Base-by-base conservation (phyloP, 139 green algal genomes). In the Closterium sp. region DNA sequence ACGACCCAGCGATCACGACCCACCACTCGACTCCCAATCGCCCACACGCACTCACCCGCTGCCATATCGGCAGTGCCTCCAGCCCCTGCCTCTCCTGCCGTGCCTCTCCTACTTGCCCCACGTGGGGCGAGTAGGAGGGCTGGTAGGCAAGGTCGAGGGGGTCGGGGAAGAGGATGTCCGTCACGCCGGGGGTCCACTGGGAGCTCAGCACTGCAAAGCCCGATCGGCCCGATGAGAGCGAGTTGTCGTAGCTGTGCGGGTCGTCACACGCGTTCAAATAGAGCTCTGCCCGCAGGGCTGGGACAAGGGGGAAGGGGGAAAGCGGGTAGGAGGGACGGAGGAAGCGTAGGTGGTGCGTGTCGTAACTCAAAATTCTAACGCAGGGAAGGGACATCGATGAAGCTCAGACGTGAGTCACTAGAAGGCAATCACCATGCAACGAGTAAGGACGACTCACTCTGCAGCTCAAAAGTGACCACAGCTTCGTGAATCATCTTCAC, bases 221-320 rank as follows among this genome's bases (percentile, higher is more conserved):
- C 11, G 90, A 45, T 4, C 90, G 90, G 11, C 31, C 70, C 6
- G 90, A 73, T 11, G 70, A 31, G 27, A 90, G 85, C 1, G 90
- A 45, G 10, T 50, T 89, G 90, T 89, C 84, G 28, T 86, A 92
- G 24, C 90, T 90, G 90, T 90, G 50, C 2, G 90, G 90, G 50
- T 86, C 32, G 70, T 92, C 45, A 73, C 90, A 92, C 90, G 86
- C 45, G 73, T 92, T 92, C 5, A 92, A 4, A 22, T 86, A 92
- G 1, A 92, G 34, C 90, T 92, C 90, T 9, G 86, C 90, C 10
- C 70, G 22, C 19, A 92, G 32, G 50, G 50, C 50, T 73, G 45
- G 45, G 3, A 19, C 0, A 19, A 70, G 45, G 45, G 45, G 45
- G 5, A 13, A 4, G 5, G 5, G 10, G 45, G 45, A 19, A 19